Conservation (phyloP, 306 rosid species). For the Oxytropis ochrocephala region DNA sequence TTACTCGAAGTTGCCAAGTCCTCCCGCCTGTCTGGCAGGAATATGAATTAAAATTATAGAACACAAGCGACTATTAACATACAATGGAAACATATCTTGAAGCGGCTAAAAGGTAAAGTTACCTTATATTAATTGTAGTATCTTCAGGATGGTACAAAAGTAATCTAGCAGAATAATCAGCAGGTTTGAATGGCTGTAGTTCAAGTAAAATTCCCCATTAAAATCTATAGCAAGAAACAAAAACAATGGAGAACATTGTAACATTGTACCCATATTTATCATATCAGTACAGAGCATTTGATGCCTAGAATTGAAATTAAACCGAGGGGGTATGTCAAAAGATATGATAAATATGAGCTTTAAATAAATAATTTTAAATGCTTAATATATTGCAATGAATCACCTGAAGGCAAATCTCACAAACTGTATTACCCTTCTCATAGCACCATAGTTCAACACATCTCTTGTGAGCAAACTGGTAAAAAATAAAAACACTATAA, state of each 20-base stretch:
- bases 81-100: too few species aligned
- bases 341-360: neutral
- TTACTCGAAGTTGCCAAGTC: too few species aligned
- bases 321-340: neutral
- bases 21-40: too few species aligned
- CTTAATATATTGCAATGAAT: too few species aligned
- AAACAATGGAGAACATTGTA: too few species aligned
- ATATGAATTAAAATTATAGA: too few species aligned
- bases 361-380: neutral
- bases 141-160: neutral
- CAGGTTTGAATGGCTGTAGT: neutral
- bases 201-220: too few species aligned
- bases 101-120: slow-evolving; percentile 14
- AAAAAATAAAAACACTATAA: neutral
- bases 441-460: slow-evolving; percentile 69
- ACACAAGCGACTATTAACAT: neutral
- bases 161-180: neutral
- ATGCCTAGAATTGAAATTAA: neutral
- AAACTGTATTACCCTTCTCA: slow-evolving; percentile 58
- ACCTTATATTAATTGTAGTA: slow-evolving; percentile 33
- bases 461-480: slow-evolving; percentile 63
- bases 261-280: neutral
- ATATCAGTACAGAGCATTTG: neutral
- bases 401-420: slow-evolving; percentile 61
- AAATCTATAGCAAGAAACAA: neutral